Percentiles rank a stretch among this genome's conserved stretches.
These are phyloP conservation scores for Gnomoniopsis sp. DNA, from an alignment of 2,329 filamentous ascomycete genomes.

Conservation along the genomic window DNA sequence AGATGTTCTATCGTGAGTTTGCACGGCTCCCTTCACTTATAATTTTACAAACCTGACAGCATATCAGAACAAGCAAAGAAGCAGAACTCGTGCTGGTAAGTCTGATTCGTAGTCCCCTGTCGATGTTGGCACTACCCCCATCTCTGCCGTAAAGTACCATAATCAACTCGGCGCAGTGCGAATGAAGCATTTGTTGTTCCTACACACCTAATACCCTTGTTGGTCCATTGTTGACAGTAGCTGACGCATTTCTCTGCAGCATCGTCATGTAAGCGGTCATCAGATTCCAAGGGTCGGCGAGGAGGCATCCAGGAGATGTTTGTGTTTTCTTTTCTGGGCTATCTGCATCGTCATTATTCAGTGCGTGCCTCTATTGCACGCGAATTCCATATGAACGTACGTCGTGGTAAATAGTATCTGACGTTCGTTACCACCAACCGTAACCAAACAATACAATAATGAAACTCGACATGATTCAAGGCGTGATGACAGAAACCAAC, in stretches of 20 bases:
- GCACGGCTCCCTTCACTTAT: background rate
- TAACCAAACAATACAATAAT: constrained; percentile 8
- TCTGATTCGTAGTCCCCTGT: background rate
- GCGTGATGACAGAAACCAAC: background rate
- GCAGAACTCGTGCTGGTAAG: constrained; percentile 69
- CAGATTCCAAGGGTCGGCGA: background rate
- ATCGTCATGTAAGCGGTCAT: constrained; percentile 13
- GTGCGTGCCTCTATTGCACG: background rate
- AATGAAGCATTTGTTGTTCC: background rate
- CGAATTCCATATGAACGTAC: background rate
- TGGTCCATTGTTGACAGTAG: background rate
- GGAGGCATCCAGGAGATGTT: background rate
- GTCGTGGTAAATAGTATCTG: constrained; percentile 2
- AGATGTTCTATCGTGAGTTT: constrained; percentile 87
- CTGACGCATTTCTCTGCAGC: background rate
- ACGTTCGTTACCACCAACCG: background rate
- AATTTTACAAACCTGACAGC: background rate
- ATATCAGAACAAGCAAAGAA: constrained; percentile 65
- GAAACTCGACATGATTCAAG: background rate
- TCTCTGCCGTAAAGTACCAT: background rate
- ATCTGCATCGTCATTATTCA: background rate
- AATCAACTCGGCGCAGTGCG: background rate
- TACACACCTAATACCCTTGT: background rate
- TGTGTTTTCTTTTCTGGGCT: background rate
- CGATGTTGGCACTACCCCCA: background rate